These are phyloP conservation scores for Candida gorgasii DNA, from an alignment of 805 yeast genomes.

Conservation along the genomic window DNA sequence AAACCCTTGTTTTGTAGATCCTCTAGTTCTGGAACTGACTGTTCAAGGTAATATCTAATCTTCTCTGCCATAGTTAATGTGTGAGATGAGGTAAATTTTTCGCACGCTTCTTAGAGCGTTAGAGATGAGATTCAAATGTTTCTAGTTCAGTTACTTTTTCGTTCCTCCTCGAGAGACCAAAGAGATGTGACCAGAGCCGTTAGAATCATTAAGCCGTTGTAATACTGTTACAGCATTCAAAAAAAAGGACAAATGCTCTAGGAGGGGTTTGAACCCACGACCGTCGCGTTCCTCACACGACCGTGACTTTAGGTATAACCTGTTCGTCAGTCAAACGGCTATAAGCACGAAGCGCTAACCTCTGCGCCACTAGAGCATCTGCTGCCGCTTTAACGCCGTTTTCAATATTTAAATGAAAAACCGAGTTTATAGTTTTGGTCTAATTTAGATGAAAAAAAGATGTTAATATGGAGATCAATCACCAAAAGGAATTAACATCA, in stretches of 20 bases:
- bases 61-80: slow-evolving; percentile 38
- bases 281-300: slow-evolving; percentile 59
- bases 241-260: slow-evolving; percentile 47
- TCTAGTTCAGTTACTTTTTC: too few relatives aligned
- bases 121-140: neutral
- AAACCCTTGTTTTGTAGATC: slow-evolving; percentile 80
- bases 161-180: too few relatives aligned
- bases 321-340: slow-evolving; percentile 44
- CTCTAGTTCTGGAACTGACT: slow-evolving; percentile 87
- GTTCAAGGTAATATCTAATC: slow-evolving; percentile 57
- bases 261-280: slow-evolving; percentile 58
- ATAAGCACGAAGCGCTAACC: slow-evolving; percentile 58
- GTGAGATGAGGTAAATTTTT: slow-evolving; percentile 14
- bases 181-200: too few relatives aligned
- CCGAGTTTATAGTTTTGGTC: too few relatives aligned
- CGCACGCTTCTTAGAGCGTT: neutral
- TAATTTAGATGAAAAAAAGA: too few relatives aligned
- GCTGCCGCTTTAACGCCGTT: slow-evolving; percentile 4
- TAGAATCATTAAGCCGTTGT: too few relatives aligned
- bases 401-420: neutral
- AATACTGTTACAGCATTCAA: too few relatives aligned
- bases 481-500: too few relatives aligned
- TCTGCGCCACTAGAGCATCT: slow-evolving; percentile 51
- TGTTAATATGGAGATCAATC: too few relatives aligned
- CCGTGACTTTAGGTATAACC: slow-evolving; percentile 51